Evolutionary conservation across 768 basidiomycete species (phyloP).

Genomic region (Phanerodontia chrysosporium): DNA sequence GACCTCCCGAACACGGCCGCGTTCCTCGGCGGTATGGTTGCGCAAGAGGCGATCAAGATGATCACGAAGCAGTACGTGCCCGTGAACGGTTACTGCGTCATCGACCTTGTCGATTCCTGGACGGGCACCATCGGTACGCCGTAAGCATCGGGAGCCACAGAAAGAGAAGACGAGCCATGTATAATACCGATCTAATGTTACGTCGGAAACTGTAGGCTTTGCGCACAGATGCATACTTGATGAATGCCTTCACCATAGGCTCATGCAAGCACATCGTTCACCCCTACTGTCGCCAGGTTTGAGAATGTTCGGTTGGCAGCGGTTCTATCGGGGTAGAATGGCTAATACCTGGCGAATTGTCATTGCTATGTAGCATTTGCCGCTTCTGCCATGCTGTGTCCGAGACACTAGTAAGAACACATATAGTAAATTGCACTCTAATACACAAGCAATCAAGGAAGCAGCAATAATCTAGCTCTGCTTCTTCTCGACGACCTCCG

Average conservation of each 20-base stretch:
- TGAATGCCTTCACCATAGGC: no score
- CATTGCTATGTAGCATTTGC: no score
- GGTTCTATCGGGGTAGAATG: no score
- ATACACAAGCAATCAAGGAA: background rate
- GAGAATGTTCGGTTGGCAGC: no score
- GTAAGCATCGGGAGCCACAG: background rate
- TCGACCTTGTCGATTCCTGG: conserved; percentile 82
- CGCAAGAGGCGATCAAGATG: conserved; percentile 96
- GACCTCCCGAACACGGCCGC: conserved; percentile 94
- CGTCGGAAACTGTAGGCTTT: no score
- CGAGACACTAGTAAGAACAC: no score
- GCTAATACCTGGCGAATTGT: no score
- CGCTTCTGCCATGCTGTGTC: no score
- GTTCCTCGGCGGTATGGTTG: conserved; percentile 88
- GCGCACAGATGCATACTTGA: no score
- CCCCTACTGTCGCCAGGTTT: no score
- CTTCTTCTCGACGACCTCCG: background rate
- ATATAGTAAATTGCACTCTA: background rate
- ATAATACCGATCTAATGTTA: background rate
- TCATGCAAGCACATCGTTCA: no score
- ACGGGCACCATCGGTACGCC: conserved; percentile 47
- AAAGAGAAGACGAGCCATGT: background rate
- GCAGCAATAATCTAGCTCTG: background rate
- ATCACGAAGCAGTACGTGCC: conserved; percentile 95
- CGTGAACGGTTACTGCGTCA: conserved; percentile 75